Base-by-base conservation (phyloP, 768 basidiomycete genomes). In the Hemileccinum rubropunctum region DNA sequence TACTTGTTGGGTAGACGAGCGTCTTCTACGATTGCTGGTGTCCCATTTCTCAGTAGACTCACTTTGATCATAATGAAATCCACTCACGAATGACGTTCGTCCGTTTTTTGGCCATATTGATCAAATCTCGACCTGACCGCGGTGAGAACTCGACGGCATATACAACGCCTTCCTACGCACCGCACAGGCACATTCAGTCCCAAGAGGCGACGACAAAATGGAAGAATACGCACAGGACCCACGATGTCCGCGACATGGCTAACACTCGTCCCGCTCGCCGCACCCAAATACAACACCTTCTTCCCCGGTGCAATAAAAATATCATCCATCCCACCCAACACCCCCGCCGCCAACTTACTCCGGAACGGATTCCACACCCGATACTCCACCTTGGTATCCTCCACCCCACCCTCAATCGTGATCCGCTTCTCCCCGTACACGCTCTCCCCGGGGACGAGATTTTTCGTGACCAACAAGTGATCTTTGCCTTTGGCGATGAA, bases 361-460 rank as follows among this genome's bases (percentile, higher is more conserved):
- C 97, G 81, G 84, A 99, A 99, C 41, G 97, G 97, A 75, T 99
- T 99, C 97, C 97, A 99, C 27, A 99, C 97, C 48, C 97, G 80
- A 73, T 98, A 99, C 73, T 99, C 97, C 57, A 83, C 78, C 75
- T 99, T 99, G 51, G 86, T 88, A 37, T 80, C 86, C 38, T 87
- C 88, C 17, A 76, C 80, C 38, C 78, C 83, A 17, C 73, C 74
- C 13, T 94, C 91, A 62, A 98, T 81, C 14, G 86, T 83, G 70
- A 98, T 93, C 65, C 95, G 80, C 76, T 99, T 99, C 72, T 99
- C 97, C 53, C 97, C 97, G 68, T 99, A 99, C 10, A 99, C 95
- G 7, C 89, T 88, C 66, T 98, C 97, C 40, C 97, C 97, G 1
- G 97, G 97, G 35, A 91, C 93, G 67, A 99, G 81, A 71, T 98